Evolutionary conservation across 495 filamentous ascomycete genomes (phyloP).

Genomic region (Penicillium roqueforti): DNA sequence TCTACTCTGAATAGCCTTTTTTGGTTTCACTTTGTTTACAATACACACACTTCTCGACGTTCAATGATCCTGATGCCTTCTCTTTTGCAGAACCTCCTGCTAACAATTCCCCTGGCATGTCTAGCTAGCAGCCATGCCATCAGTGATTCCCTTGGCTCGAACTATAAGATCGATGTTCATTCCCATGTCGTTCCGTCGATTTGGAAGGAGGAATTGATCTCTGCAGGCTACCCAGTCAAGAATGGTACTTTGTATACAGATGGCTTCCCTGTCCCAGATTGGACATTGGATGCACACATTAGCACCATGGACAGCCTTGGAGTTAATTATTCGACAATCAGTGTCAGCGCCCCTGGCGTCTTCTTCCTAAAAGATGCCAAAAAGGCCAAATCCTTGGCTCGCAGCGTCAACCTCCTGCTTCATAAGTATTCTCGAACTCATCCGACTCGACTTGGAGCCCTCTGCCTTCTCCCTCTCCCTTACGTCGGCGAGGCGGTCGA

Average conservation of each 20-base stretch:
- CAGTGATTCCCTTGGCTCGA: background rate
- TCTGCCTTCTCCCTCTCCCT: conserved; percentile 49
- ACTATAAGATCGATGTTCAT: conserved; percentile 33
- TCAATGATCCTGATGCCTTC: background rate
- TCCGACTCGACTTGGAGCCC: conserved; percentile 44
- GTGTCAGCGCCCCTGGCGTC: conserved; percentile 44
- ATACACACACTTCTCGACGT: background rate
- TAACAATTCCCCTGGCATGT: background rate
- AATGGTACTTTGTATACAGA: conserved; percentile 31
- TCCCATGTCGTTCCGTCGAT: conserved; percentile 31
- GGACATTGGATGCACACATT: conserved; percentile 42
- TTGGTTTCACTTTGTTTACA: too few relatives aligned
- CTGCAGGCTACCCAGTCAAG: conserved; percentile 26
- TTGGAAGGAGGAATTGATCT: conserved; percentile 25
- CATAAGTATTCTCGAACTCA: conserved; percentile 33
- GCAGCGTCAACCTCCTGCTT: conserved; percentile 23
- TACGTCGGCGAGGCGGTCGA: conserved; percentile 32
- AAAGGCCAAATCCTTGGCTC: conserved; percentile 14
- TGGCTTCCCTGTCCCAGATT: conserved; percentile 25
- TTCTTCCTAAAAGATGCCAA: conserved; percentile 32
- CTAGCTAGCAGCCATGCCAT: background rate
- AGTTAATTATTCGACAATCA: conserved; percentile 46
- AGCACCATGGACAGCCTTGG: conserved; percentile 37
- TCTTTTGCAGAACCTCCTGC: conserved; percentile 1
- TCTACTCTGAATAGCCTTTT: too few relatives aligned